These are phyloP conservation scores for Salix caprea DNA, from an alignment of 345 rosid species.

Conservation along the genomic window DNA sequence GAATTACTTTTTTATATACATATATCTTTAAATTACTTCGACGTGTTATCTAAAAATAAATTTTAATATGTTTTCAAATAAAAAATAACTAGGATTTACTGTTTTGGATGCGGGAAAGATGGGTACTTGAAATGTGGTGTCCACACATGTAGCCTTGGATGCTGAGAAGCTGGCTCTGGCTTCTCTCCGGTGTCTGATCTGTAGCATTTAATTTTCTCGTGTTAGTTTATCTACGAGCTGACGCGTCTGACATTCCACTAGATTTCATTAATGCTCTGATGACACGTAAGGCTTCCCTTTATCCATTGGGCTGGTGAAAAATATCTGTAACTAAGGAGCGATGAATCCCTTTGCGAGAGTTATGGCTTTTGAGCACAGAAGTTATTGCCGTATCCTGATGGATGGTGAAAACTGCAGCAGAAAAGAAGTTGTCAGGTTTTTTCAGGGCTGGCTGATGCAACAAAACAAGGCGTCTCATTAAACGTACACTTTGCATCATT, in stretches of 20 bases:
- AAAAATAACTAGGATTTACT: neutral
- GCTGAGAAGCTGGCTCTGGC: constrained; percentile 17
- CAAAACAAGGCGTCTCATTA: constrained; percentile 27
- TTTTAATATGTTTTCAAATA: too few relatives aligned
- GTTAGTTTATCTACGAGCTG: constrained; percentile 28
- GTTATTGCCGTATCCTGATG: constrained; percentile 6
- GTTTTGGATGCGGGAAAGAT: neutral
- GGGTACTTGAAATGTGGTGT: neutral
- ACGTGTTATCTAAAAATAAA: too few relatives aligned
- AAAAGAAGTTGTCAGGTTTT: constrained; percentile 18
- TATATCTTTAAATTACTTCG: too few relatives aligned
- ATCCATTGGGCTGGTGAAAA: neutral
- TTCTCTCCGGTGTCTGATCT: constrained; percentile 22
- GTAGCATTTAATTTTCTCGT: constrained; percentile 1
- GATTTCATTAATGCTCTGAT: constrained; percentile 21
- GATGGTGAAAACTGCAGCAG: constrained; percentile 6
- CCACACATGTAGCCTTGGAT: neutral
- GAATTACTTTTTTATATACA: too few relatives aligned
- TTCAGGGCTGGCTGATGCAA: constrained; percentile 10
- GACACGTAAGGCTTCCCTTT: constrained; percentile 6
- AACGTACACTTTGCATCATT: constrained; percentile 7
- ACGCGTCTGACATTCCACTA: constrained; percentile 44
- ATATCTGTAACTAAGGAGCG: neutral
- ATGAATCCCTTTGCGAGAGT: neutral
- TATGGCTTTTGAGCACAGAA: constrained; percentile 18